Percentiles rank a stretch among this genome's conserved stretches.
These are phyloP conservation scores for Cladosporium sp. DNA, from an alignment of 2,329 filamentous ascomycete genomes.

Conservation along the genomic window DNA sequence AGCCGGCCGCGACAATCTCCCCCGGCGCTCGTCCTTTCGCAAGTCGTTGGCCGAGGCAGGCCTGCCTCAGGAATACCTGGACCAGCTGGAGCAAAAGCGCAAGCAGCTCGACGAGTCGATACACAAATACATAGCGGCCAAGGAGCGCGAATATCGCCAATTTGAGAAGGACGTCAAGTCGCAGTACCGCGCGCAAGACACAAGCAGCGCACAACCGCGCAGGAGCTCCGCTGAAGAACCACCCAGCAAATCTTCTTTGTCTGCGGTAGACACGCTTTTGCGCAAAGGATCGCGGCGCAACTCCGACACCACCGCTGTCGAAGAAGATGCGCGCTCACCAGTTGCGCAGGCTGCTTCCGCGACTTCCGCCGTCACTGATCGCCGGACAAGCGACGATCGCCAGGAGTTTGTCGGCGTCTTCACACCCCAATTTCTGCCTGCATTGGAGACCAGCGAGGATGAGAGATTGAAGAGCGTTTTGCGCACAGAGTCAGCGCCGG, in stretches of 20 bases:
- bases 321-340: conserved; percentile 12
- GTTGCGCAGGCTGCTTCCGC: background rate
- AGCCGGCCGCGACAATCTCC: conserved; percentile 10
- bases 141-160: conserved; percentile 33
- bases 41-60: conserved; percentile 16
- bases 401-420: conserved; percentile 33
- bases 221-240: conserved; percentile 6
- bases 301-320: conserved; percentile 12
- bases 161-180: conserved; percentile 28
- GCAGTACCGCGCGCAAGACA: conserved; percentile 6
- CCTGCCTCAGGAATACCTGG: conserved; percentile 27
- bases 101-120: conserved; percentile 33
- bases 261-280: conserved; percentile 21
- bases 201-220: conserved; percentile 10
- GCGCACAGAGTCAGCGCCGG: conserved; percentile 24
- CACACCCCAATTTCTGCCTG: conserved; percentile 31
- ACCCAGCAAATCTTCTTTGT: conserved; percentile 13
- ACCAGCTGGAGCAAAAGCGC: conserved; percentile 31
- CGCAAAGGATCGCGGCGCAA: conserved; percentile 18
- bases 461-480: conserved; percentile 12
- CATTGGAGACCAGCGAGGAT: conserved; percentile 23
- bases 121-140: conserved; percentile 33
- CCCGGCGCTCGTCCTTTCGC: conserved; percentile 18
- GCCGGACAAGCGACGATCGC: conserved; percentile 21
- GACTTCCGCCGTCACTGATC: conserved; percentile 22